Percentiles rank a stretch among this genome's conserved stretches.
Conservation (phyloP, 2,329 filamentous ascomycete species). For the Chaetomiaceae sp. region DNA sequence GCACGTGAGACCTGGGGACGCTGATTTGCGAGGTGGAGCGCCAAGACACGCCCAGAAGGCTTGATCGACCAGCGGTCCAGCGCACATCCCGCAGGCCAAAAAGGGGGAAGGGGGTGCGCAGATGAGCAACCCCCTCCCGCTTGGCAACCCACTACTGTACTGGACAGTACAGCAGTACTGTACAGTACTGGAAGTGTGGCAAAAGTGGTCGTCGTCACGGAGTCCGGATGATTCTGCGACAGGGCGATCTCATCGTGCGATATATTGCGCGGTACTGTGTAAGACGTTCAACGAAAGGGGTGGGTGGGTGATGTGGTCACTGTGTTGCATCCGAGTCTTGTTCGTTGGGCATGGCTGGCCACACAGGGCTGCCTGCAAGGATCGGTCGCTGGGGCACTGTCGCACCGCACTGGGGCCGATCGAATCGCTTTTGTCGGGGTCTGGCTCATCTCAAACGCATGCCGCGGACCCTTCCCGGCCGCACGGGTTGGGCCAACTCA, state of each 20-base stretch:
- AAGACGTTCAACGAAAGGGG: no score
- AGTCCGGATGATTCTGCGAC: constrained; percentile 6
- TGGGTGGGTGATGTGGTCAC: background rate
- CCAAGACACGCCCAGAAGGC: constrained; percentile 17
- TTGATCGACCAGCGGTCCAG: constrained; percentile 9
- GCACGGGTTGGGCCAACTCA: constrained; percentile 9
- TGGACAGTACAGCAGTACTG: no score
- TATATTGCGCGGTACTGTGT: background rate
- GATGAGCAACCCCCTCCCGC: background rate
- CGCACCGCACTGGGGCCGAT: constrained; percentile 7
- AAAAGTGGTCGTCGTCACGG: background rate
- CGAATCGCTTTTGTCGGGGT: constrained; percentile 22
- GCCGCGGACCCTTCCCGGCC: constrained; percentile 12
- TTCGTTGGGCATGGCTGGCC: background rate
- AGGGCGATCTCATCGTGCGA: constrained; percentile 5
- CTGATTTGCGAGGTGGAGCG: constrained; percentile 4
- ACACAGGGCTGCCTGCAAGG: background rate
- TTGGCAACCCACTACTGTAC: background rate
- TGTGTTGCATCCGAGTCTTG: background rate
- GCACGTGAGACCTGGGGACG: constrained; percentile 1
- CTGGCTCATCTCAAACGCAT: constrained; percentile 21
- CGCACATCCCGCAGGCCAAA: background rate
- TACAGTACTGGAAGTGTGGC: background rate
- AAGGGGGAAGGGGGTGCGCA: constrained; percentile 6
- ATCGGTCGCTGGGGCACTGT: background rate